Evolutionary conservation across 2,329 filamentous ascomycete species (phyloP).

Genomic region (Didymella pomorum): DNA sequence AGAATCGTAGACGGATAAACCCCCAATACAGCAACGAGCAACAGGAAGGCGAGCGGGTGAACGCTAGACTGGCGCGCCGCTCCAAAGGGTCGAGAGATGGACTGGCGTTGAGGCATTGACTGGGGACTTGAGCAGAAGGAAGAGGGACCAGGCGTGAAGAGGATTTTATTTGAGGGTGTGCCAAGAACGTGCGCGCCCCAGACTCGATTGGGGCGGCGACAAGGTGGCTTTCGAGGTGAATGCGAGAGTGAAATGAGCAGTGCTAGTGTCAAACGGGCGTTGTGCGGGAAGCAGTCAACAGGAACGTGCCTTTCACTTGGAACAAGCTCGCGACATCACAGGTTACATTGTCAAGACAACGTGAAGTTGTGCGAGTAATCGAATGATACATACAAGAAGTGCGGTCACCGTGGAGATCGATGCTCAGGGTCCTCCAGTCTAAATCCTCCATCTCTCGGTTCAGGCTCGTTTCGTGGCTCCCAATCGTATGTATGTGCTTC

Average conservation of each 20-base stretch:
- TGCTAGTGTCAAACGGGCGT: background rate
- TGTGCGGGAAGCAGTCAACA: background rate
- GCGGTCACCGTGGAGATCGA: background rate
- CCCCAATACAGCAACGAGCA: no score
- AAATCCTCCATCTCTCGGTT: slow-evolving; percentile 16
- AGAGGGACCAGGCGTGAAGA: background rate
- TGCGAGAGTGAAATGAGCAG: background rate
- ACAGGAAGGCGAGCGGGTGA: no score
- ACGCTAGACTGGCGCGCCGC: no score
- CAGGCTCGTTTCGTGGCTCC: slow-evolving; percentile 17
- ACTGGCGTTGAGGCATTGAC: background rate
- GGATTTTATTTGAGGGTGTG: background rate
- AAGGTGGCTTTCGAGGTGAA: background rate
- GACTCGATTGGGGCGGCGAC: background rate
- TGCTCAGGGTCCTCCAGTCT: slow-evolving; percentile 7
- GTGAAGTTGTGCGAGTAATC: background rate
- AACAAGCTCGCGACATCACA: background rate
- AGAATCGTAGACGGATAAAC: no score
- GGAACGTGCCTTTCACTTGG: background rate
- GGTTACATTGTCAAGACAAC: background rate
- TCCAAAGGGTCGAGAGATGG: no score
- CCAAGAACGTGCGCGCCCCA: background rate
- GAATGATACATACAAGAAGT: background rate
- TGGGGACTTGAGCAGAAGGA: background rate
- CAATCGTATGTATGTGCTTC: slow-evolving; percentile 18